Percentiles rank a stretch among this genome's conserved stretches.
phyloP scores from a whole-genome alignment of 1,284 basidiomycete genomes.

The Agaricales sp. region DNA sequence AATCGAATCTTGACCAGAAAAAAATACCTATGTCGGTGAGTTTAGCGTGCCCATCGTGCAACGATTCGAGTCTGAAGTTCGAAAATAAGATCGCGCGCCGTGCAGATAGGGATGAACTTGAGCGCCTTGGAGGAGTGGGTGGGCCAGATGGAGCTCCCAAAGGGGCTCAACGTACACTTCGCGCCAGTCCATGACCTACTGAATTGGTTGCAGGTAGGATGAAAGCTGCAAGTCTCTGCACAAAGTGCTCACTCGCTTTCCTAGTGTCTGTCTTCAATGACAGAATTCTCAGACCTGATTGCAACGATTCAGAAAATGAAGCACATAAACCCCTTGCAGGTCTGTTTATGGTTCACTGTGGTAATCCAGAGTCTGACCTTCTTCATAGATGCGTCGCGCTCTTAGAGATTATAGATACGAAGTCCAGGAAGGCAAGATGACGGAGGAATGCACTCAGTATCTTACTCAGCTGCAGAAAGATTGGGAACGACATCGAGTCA shows the following conservation, averaged over 20 bases:
- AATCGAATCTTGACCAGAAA: slow-evolving; percentile 88
- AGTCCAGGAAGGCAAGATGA: slow-evolving; percentile 86
- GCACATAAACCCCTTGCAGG: slow-evolving; percentile 86
- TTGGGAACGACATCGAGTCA: slow-evolving; percentile 86
- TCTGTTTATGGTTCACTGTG: slow-evolving; percentile 16
- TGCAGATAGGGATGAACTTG: slow-evolving; percentile 88
- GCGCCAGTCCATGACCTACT: slow-evolving; percentile 79
- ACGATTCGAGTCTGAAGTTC: no score
- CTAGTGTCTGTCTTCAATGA: slow-evolving; percentile 80
- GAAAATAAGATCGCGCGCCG: slow-evolving; percentile 72
- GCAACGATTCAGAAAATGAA: slow-evolving; percentile 85
- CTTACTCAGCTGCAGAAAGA: slow-evolving; percentile 90
- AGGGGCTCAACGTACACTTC: slow-evolving; percentile 75
- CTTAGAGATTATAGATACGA: slow-evolving; percentile 94
- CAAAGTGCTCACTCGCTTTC: slow-evolving; percentile 2
- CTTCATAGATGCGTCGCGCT: slow-evolving; percentile 73
- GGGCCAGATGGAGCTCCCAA: slow-evolving; percentile 69
- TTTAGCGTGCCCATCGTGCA: slow-evolving; percentile 7
- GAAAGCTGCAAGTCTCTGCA: no score
- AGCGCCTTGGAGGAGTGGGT: slow-evolving; percentile 90
- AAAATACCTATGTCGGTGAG: slow-evolving; percentile 84
- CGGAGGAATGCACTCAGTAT: slow-evolving; percentile 91
- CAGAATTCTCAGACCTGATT: slow-evolving; percentile 81
- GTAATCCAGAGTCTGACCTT: slow-evolving; percentile 6
- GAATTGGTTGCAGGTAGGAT: slow-evolving; percentile 67